Conservation (phyloP, 352 stramenopile species). For the Plasmopara muralis region DNA sequence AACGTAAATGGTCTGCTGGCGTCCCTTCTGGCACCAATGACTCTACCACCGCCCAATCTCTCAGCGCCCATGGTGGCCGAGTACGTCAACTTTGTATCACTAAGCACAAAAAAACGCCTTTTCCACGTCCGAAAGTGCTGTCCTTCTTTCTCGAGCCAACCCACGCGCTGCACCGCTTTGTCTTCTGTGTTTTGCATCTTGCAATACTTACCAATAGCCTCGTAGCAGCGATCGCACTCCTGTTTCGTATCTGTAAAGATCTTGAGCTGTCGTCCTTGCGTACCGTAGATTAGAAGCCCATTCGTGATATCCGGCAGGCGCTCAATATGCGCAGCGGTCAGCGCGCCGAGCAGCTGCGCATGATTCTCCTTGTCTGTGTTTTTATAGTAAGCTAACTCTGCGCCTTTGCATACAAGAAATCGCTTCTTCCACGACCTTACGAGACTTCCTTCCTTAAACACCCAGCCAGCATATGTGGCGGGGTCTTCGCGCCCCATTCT, state of each 20-base stretch:
- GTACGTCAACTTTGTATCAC: slow-evolving; percentile 59
- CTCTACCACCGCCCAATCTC: slow-evolving; percentile 38
- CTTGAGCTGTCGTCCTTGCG: slow-evolving; percentile 66
- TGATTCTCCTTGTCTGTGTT: slow-evolving; percentile 55
- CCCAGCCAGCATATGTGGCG: slow-evolving; percentile 70
- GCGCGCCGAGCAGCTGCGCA: slow-evolving; percentile 59
- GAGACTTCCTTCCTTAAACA: slow-evolving; percentile 74
- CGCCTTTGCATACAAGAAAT: slow-evolving; percentile 71
- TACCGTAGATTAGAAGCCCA: slow-evolving; percentile 53
- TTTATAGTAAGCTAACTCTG: slow-evolving; percentile 79
- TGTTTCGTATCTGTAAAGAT: slow-evolving; percentile 72
- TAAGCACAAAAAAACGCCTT: slow-evolving; percentile 65
- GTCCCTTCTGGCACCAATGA: slow-evolving; percentile 54
- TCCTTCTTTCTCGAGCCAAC: slow-evolving; percentile 70
- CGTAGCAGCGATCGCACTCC: slow-evolving; percentile 66
- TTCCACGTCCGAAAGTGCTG: slow-evolving; percentile 67
- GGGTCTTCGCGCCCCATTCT: slow-evolving; percentile 30
- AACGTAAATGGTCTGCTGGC: slow-evolving; percentile 54
- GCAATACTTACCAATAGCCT: slow-evolving; percentile 51
- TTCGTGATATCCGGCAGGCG: slow-evolving; percentile 63
- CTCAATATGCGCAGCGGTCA: slow-evolving; percentile 66
- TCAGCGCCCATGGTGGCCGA: slow-evolving; percentile 42
- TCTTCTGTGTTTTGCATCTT: slow-evolving; percentile 27
- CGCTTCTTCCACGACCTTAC: slow-evolving; percentile 83
- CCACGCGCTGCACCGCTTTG: slow-evolving; percentile 27